Percentiles rank a stretch among this genome's conserved stretches.
phyloP scores from a whole-genome alignment of 169 alveolate species.

The Besnoitia besnoiti region DNA sequence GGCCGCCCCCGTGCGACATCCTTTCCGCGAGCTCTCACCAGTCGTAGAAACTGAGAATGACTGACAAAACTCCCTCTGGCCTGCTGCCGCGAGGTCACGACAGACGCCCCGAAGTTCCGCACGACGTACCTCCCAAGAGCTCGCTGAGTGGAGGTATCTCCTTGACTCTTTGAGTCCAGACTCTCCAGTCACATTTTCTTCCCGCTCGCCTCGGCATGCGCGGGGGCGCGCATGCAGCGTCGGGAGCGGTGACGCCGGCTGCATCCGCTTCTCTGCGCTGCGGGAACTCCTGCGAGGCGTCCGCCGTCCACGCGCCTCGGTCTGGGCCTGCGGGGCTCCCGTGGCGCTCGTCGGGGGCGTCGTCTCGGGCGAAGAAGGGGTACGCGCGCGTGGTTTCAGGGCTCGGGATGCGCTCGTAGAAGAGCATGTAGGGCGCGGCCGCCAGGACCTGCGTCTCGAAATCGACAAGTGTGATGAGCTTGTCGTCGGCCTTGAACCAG shows the following conservation, averaged over 20 bases:
- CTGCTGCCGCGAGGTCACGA: too few relatives aligned
- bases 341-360: too few relatives aligned
- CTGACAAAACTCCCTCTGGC: too few relatives aligned
- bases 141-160: not conserved
- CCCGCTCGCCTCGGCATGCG: too few relatives aligned
- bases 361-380: not conserved
- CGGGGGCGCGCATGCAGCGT: too few relatives aligned
- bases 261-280: not conserved
- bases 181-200: not conserved
- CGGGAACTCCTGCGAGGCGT: not conserved
- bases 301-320: too few relatives aligned
- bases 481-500: constrained; percentile 64
- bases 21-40: too few relatives aligned
- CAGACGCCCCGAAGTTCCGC: too few relatives aligned
- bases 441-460: constrained; percentile 49
- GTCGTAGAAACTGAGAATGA: too few relatives aligned
- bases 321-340: too few relatives aligned
- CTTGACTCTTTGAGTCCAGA: not conserved
- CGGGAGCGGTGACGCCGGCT: not conserved
- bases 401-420: constrained; percentile 52
- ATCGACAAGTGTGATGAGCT: constrained; percentile 42
- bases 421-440: constrained; percentile 61
- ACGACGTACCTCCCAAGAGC: not conserved
- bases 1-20: too few relatives aligned
- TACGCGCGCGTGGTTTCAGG: not conserved